phyloP scores from a whole-genome alignment of 768 basidiomycete species.

The Fomitopsis serialis region DNA sequence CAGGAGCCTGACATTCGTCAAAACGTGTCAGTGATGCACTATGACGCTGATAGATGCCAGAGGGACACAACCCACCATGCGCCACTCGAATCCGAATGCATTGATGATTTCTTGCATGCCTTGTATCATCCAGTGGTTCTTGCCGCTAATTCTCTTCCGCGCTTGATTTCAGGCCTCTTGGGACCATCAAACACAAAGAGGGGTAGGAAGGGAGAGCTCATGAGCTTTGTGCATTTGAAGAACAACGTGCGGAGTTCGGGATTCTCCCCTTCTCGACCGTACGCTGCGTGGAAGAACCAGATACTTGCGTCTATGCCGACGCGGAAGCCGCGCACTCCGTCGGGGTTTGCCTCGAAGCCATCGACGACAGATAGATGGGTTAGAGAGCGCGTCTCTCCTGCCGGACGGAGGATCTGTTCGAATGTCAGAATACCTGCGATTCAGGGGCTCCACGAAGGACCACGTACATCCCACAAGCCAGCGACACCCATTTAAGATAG shows the following conservation, averaged over 20 bases:
- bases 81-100: constrained; percentile 78
- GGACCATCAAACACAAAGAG: constrained; percentile 93
- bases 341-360: constrained; percentile 65
- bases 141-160: constrained; percentile 67
- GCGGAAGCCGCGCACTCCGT: constrained; percentile 65
- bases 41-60: too few relatives aligned
- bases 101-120: constrained; percentile 78
- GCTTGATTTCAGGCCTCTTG: constrained; percentile 74
- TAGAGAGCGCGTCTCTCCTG: constrained; percentile 65
- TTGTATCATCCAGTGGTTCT: constrained; percentile 58
- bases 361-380: constrained; percentile 71
- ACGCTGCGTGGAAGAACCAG: constrained; percentile 77
- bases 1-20: constrained; percentile 81
- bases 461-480: constrained; percentile 21
- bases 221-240: constrained; percentile 78
- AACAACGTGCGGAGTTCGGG: constrained; percentile 81
- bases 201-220: constrained; percentile 75
- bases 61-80: constrained; percentile 39
- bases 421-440: neutral
- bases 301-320: constrained; percentile 84
- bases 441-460: neutral
- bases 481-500: constrained; percentile 17
- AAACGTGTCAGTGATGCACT: constrained; percentile 19
- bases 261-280: constrained; percentile 78
- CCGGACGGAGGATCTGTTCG: constrained; percentile 60